phyloP scores from a whole-genome alignment of 768 basidiomycete species.

The Terana coerulea region DNA sequence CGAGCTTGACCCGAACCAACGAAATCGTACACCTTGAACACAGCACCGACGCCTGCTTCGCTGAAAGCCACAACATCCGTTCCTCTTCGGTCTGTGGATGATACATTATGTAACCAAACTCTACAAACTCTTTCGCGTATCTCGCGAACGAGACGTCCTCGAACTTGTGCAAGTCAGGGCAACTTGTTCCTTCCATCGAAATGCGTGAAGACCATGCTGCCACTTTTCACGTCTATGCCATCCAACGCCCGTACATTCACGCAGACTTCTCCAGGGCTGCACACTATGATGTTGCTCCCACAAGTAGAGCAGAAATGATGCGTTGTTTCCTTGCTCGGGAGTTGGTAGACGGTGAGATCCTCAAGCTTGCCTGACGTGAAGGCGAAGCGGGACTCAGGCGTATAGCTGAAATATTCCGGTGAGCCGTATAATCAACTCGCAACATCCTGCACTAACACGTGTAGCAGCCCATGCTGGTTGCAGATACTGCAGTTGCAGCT shows the following conservation, averaged over 20 bases:
- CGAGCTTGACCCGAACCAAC: too few species aligned
- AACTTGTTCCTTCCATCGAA: conserved; percentile 4
- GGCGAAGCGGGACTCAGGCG: not conserved
- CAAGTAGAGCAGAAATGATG: conserved; percentile 2
- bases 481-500: conserved; percentile 4
- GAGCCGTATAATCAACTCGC: not conserved
- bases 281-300: conserved; percentile 3
- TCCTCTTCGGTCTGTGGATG: too few species aligned
- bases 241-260: conserved; percentile 2
- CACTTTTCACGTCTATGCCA: not conserved
- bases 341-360: not conserved
- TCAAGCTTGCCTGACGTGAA: not conserved
- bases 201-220: not conserved
- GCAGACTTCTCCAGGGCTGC: not conserved
- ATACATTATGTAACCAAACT: too few species aligned
- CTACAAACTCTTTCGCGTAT: too few species aligned
- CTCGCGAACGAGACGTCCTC: too few species aligned
- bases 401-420: not conserved
- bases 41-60: too few species aligned
- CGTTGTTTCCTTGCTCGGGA: not conserved
- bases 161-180: too few species aligned
- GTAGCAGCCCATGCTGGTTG: not conserved
- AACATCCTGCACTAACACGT: not conserved
- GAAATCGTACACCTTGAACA: too few species aligned
- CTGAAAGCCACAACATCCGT: too few species aligned